These are phyloP conservation scores for Hypoxylon perforatum DNA, from an alignment of 495 filamentous ascomycete species.

Conservation along the genomic window DNA sequence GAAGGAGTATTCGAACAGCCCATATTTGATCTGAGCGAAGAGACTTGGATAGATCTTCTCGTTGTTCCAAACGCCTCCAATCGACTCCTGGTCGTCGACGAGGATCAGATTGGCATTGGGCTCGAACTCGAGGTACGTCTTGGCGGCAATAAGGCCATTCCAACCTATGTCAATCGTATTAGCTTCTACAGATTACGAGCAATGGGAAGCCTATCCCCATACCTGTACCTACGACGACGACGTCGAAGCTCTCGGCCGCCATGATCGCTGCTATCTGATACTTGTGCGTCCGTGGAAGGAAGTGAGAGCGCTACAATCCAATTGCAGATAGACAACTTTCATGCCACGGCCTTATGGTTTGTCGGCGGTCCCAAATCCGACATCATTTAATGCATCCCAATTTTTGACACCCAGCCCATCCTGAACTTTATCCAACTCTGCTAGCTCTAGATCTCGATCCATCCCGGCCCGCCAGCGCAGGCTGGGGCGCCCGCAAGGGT, in stretches of 20 bases:
- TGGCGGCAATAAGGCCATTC: slow-evolving; percentile 56
- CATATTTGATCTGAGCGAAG: slow-evolving; percentile 51
- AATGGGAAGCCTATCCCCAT: background rate
- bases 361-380: background rate
- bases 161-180: slow-evolving; percentile 44
- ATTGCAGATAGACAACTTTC: background rate
- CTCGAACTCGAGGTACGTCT: slow-evolving; percentile 55
- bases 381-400: background rate
- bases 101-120: slow-evolving; percentile 50
- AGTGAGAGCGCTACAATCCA: background rate
- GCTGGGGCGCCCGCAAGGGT: background rate
- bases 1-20: slow-evolving; percentile 52
- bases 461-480: background rate
- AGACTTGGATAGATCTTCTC: slow-evolving; percentile 55
- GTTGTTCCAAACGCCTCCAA: slow-evolving; percentile 58
- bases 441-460: background rate
- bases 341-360: background rate
- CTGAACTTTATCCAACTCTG: background rate
- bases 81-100: slow-evolving; percentile 51
- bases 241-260: slow-evolving; percentile 3
- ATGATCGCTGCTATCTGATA: background rate
- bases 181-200: background rate
- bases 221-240: slow-evolving; percentile 10
- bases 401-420: background rate
- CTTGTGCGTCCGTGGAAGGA: background rate